Conservation (phyloP, 2,329 filamentous ascomycete species). For the Massarina eburnea region DNA sequence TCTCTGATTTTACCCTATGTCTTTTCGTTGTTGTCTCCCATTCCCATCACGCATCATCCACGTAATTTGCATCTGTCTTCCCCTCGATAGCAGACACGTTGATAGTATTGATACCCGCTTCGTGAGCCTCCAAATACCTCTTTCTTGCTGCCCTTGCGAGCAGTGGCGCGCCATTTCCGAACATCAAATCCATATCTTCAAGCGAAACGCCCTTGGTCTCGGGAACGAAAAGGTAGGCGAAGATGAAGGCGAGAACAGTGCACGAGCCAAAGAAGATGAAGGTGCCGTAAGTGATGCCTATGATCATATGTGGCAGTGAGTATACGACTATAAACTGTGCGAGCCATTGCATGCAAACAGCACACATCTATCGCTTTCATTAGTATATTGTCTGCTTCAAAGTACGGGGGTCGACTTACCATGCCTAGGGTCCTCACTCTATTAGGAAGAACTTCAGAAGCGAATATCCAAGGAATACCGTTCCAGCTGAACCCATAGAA, state of each 20-base stretch:
- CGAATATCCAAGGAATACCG: slow-evolving; percentile 50
- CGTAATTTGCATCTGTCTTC: too few relatives aligned
- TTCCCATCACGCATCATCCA: too few relatives aligned
- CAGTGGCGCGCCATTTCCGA: slow-evolving; percentile 15
- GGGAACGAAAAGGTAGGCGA: slow-evolving; percentile 35
- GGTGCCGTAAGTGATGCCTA: slow-evolving; percentile 39
- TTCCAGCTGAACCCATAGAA: too few relatives aligned
- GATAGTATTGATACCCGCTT: slow-evolving; percentile 8
- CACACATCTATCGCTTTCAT: not conserved
- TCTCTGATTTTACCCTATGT: too few relatives aligned
- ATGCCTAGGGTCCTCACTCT: slow-evolving; percentile 45
- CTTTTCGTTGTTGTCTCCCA: too few relatives aligned
- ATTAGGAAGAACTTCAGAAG: slow-evolving; percentile 52
- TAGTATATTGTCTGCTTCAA: not conserved
- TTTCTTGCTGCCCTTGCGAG: slow-evolving; percentile 6
- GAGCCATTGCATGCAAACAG: slow-evolving; percentile 26
- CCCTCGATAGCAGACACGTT: too few relatives aligned
- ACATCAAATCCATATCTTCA: slow-evolving; percentile 36
- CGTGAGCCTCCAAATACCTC: slow-evolving; percentile 9
- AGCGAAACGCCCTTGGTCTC: slow-evolving; percentile 35
- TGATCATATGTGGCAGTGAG: slow-evolving; percentile 43
- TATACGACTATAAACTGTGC: slow-evolving; percentile 44
- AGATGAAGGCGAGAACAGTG: slow-evolving; percentile 30
- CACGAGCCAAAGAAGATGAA: slow-evolving; percentile 43
- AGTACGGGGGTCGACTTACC: slow-evolving; percentile 11